Base-by-base conservation (phyloP, 768 basidiomycete species). In the Amanita muscaria region DNA sequence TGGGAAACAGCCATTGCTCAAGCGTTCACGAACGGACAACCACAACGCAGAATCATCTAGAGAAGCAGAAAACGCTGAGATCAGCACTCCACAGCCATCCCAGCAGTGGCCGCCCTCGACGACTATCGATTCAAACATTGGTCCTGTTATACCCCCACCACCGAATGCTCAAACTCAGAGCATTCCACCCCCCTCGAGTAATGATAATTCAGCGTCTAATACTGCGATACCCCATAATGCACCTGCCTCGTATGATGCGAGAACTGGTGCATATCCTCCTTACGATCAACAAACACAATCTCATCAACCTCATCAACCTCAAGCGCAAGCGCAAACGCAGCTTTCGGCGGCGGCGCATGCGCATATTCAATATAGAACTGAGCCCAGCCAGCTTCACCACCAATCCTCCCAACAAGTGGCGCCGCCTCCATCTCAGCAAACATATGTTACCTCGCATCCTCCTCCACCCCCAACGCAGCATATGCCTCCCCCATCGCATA, bases 131-230 rank as follows among this genome's bases (percentile, higher is more conserved):
- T 63, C 68, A 18, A 44, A 56, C 8, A 42, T 65, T 35, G 61
- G 60, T 7, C 56, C 59, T 5, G 49, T 48, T 9, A 66, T 66
- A 41, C 65, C 65, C 0, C 67, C 67, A 5, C 66, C 69, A 5
- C 56, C 59, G 6, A 59, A 63, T 34, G 54, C 59, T 5, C 49
- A 58, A 15, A 38, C 44, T 49, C 49, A 58, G 16, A 38, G 42
- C 49, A n/a, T 58, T 49, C 29, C 51, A 24, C 40, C 48, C 8
- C 38, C 43, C 27, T 33, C 42, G 5, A 32, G 33, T 16, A n/a
- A 40, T 15, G 40, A 35, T 11, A 42, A 15, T 11, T 31, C 44
- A 8, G 16, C 35, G 10, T 19, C 46, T 15, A 41, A 21, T 7
- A 22, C 15, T 11, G 23, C 18, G 22, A 21, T 41, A 21, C 14